A percentile compares a stretch with the other conserved stretches of the same genome.
Evolutionary conservation across 441 rosid genomes (phyloP).

Genomic region (Omphalea diandra): DNA sequence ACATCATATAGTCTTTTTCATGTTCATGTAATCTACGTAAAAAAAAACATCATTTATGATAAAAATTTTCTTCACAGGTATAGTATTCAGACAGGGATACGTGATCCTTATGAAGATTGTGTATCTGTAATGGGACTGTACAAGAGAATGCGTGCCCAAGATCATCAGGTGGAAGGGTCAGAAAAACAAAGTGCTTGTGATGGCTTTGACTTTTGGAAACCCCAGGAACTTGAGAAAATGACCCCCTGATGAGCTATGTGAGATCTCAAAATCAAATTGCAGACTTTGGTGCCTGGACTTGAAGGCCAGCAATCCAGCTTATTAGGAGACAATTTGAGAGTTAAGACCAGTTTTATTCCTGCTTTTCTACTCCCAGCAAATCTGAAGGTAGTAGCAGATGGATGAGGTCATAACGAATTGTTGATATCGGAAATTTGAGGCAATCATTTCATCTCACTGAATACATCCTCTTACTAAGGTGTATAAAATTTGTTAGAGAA

Average conservation of each 20-base stretch:
- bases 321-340: not conserved
- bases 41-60: not conserved
- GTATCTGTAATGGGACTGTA: constrained; percentile 70
- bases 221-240: constrained; percentile 58
- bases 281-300: constrained; percentile 66
- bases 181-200: constrained; percentile 17
- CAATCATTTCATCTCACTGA: not conserved
- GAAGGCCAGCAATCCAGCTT: constrained; percentile 17
- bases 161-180: constrained; percentile 34
- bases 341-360: not conserved
- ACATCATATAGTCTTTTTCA: not conserved
- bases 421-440: not conserved
- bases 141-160: constrained; percentile 58
- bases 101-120: constrained; percentile 65
- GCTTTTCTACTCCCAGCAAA: not conserved
- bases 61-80: constrained; percentile 40
- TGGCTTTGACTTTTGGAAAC: constrained; percentile 40
- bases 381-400: not conserved
- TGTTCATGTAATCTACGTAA: not conserved
- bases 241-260: constrained; percentile 53
- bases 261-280: constrained; percentile 51
- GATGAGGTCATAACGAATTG: not conserved
- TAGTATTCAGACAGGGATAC: constrained; percentile 53
- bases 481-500: too few species aligned
- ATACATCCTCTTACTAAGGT: too few species aligned